phyloP scores from a whole-genome alignment of 352 stramenopile genomes.

The Paralagenidium karlingii region DNA sequence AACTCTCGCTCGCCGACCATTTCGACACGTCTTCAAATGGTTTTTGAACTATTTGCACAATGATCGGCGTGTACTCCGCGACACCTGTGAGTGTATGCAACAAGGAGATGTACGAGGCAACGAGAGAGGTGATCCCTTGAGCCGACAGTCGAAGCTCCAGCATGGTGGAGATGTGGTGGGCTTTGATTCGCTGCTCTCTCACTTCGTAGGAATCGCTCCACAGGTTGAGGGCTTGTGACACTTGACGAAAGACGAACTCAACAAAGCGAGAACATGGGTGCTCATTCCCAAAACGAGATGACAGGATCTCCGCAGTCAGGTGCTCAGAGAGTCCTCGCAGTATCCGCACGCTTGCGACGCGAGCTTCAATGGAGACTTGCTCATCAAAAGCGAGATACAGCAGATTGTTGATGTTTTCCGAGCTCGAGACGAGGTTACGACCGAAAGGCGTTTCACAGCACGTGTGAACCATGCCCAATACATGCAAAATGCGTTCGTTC shows the following conservation, averaged over 20 bases:
- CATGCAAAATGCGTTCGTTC: constrained; percentile 46
- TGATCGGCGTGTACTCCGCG: no score
- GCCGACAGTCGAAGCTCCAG: constrained; percentile 33
- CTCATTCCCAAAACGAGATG: no score
- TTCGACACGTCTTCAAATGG: no score
- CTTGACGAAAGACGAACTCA: constrained; percentile 17
- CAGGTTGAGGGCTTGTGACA: constrained; percentile 22
- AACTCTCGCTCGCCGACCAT: background rate
- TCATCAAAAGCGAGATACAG: constrained; percentile 42
- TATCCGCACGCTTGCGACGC: constrained; percentile 25
- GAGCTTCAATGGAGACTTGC: constrained; percentile 26
- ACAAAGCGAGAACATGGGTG: no score
- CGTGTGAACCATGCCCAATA: constrained; percentile 44
- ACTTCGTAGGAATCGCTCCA: constrained; percentile 22
- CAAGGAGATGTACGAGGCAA: constrained; percentile 30
- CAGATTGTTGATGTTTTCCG: constrained; percentile 46
- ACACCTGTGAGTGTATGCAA: constrained; percentile 22
- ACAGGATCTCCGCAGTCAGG: constrained; percentile 16
- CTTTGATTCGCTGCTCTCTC: no score
- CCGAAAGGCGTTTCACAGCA: constrained; percentile 43
- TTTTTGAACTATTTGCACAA: no score
- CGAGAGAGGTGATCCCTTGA: constrained; percentile 22
- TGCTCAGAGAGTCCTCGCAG: constrained; percentile 24
- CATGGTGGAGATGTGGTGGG: no score
- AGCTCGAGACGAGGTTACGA: constrained; percentile 29